Evolutionary conservation across 352 stramenopile species (phyloP).

Genomic region (Pythium brassicae): DNA sequence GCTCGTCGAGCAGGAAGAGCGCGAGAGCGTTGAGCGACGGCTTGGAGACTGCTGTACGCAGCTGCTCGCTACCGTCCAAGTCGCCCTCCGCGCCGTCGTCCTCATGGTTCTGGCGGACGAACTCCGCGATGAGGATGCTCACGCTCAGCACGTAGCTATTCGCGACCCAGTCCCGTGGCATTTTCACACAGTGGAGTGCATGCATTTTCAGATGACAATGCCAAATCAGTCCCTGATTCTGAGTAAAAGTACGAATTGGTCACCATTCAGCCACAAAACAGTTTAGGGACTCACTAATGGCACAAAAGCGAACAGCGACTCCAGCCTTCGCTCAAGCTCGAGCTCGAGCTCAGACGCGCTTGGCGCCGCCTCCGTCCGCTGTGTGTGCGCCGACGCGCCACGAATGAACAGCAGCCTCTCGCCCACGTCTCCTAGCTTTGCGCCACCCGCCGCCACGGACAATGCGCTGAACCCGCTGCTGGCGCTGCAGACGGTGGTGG

Average conservation of each 20-base stretch:
- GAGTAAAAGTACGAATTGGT: too few relatives aligned
- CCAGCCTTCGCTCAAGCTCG: too few relatives aligned
- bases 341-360: too few relatives aligned
- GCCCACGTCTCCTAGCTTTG: slow-evolving; percentile 15
- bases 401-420: slow-evolving; percentile 6
- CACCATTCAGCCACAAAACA: too few relatives aligned
- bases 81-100: slow-evolving; percentile 17
- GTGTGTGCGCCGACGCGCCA: too few relatives aligned
- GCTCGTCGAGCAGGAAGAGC: slow-evolving; percentile 49
- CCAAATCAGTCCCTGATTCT: too few relatives aligned
- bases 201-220: too few relatives aligned
- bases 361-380: too few relatives aligned
- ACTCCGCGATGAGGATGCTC: slow-evolving; percentile 41
- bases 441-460: slow-evolving; percentile 3
- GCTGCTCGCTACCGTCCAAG: neutral
- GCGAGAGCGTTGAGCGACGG: slow-evolving; percentile 39
- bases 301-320: too few relatives aligned
- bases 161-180: slow-evolving; percentile 12
- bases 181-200: neutral
- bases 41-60: slow-evolving; percentile 17
- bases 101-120: slow-evolving; percentile 39
- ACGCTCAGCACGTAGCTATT: slow-evolving; percentile 51
- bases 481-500: slow-evolving; percentile 40
- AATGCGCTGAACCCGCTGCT: slow-evolving; percentile 34
- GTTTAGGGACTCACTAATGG: too few relatives aligned